phyloP scores from a whole-genome alignment of 371 early-diverging fungal species.

The Smittium culicis region DNA sequence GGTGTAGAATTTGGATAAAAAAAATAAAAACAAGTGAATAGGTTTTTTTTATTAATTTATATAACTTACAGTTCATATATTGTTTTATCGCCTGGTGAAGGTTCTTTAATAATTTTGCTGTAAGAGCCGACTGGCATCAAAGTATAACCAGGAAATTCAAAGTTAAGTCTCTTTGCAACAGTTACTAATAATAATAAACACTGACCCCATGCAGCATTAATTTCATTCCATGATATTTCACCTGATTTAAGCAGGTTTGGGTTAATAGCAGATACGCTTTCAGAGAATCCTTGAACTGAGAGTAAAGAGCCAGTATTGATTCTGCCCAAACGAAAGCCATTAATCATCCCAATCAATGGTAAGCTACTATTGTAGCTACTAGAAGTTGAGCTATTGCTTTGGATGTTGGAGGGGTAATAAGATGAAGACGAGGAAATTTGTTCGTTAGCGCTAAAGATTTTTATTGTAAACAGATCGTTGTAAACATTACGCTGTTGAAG shows the following conservation, averaged over 20 bases:
- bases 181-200: conserved; percentile 72
- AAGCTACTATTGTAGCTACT: conserved; percentile 47
- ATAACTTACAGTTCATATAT: conserved; percentile 2
- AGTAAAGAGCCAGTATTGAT: conserved; percentile 29
- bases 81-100: conserved; percentile 30
- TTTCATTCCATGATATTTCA: conserved; percentile 84
- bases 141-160: conserved; percentile 61
- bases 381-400: too few species aligned
- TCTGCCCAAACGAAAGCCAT: conserved; percentile 81
- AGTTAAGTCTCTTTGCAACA: conserved; percentile 65
- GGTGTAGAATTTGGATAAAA: too few species aligned
- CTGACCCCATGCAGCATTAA: conserved; percentile 94
- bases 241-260: conserved; percentile 11
- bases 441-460: conserved; percentile 53
- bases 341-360: conserved; percentile 82
- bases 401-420: neutral
- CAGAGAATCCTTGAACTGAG: conserved; percentile 32
- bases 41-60: too few species aligned
- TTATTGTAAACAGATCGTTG: conserved; percentile 74
- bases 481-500: conserved; percentile 82
- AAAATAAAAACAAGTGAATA: too few species aligned
- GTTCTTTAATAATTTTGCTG: conserved; percentile 69
- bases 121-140: conserved; percentile 86
- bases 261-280: neutral
- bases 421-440: neutral